Conservation (phyloP, 345 rosid genomes). For the Eucalyptus polyanthemos region DNA sequence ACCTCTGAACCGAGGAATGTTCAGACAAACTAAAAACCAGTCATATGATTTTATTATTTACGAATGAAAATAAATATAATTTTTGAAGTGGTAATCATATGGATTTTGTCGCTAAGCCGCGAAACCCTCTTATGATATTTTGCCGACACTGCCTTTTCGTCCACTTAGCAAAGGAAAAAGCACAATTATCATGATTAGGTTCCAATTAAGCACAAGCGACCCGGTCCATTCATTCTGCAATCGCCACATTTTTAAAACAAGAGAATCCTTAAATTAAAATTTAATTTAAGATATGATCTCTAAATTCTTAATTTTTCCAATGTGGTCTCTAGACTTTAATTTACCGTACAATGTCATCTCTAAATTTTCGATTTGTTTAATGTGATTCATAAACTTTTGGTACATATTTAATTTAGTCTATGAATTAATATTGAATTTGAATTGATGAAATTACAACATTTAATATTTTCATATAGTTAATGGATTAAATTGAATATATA, state of each 20-base stretch:
- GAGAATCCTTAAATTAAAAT: too few relatives aligned
- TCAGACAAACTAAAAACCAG: background rate
- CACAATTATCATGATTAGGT: background rate
- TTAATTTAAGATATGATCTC: too few relatives aligned
- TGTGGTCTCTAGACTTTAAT: background rate
- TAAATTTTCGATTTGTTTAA: too few relatives aligned
- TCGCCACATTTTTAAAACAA: background rate
- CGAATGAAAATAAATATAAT: background rate
- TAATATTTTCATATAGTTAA: too few relatives aligned
- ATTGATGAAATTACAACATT: too few relatives aligned
- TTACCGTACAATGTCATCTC: rapidly evolving
- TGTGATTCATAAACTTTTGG: too few relatives aligned
- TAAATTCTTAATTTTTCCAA: too few relatives aligned
- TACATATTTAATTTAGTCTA: too few relatives aligned
- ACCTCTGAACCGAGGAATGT: background rate
- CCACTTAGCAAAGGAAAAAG: background rate
- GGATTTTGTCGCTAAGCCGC: background rate
- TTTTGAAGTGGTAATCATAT: background rate
- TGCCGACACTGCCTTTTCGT: background rate
- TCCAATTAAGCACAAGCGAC: background rate
- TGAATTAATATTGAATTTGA: too few relatives aligned
- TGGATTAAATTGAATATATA: background rate
- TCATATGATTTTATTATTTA: background rate
- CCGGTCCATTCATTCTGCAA: background rate
- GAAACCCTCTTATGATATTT: background rate